phyloP scores from a whole-genome alignment of 345 rosid species.

The Linum tenue region DNA sequence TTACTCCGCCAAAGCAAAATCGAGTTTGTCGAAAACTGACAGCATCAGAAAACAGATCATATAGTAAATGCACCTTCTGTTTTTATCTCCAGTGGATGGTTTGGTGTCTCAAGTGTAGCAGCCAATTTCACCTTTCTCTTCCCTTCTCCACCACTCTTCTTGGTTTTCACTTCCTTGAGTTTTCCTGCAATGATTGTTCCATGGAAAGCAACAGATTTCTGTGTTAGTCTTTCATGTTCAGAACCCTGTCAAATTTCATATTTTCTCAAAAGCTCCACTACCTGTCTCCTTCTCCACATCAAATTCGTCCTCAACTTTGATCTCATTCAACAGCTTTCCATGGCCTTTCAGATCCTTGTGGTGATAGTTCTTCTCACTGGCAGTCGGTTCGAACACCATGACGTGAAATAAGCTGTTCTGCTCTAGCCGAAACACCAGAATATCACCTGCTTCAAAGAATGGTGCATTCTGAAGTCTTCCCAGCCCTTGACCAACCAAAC shows the following conservation, averaged over 20 bases:
- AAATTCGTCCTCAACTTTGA: not conserved
- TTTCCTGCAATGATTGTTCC: not conserved
- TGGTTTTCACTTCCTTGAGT: not conserved
- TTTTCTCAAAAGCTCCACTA: too few relatives aligned
- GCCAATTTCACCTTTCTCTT: not conserved
- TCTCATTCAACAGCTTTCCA: not conserved
- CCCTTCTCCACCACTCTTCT: not conserved
- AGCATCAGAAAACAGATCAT: too few relatives aligned
- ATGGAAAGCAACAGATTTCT: not conserved
- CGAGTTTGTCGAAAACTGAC: too few relatives aligned
- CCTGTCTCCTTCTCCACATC: not conserved
- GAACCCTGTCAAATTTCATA: too few relatives aligned
- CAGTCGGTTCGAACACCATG: not conserved
- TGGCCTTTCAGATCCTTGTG: too few relatives aligned
- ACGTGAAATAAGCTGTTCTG: conserved; percentile 14
- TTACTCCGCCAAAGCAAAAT: too few relatives aligned
- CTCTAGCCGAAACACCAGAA: conserved; percentile 21
- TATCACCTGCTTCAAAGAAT: conserved; percentile 14
- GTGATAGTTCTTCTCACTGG: not conserved
- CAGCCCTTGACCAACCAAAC: conserved; percentile 20
- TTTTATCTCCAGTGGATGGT: too few relatives aligned
- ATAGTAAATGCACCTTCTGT: too few relatives aligned
- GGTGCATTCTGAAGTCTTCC: conserved; percentile 20
- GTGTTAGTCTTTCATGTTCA: too few relatives aligned
- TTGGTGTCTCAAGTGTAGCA: too few relatives aligned